Evolutionary conservation across 179 eudicot genomes (phyloP).

Genomic region (Amaranthus tricolor): DNA sequence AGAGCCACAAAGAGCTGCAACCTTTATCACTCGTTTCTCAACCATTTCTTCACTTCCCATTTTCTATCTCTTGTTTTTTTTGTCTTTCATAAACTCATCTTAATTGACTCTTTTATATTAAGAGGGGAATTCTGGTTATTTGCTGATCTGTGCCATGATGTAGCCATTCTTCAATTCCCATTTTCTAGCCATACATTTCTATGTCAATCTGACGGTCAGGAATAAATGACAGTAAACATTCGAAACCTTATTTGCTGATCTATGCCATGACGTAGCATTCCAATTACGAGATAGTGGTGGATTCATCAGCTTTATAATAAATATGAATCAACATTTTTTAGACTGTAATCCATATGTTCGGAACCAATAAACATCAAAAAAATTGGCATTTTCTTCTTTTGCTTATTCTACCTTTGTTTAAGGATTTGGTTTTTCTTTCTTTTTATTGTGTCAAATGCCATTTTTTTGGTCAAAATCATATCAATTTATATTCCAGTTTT

Average conservation of each 20-base stretch:
- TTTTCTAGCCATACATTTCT: conserved; percentile 1
- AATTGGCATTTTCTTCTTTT: no score
- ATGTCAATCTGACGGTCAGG: background rate
- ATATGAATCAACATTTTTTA: no score
- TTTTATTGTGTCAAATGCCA: no score
- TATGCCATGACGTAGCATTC: conserved; percentile 19
- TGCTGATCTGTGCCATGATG: background rate
- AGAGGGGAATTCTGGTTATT: background rate
- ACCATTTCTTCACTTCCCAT: conserved; percentile 17
- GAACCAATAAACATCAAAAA: no score
- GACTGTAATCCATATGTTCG: no score
- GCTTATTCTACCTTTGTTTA: no score
- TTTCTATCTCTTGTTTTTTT: background rate
- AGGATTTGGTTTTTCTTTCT: no score
- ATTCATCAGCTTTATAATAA: no score
- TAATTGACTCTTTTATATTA: background rate
- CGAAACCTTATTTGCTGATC: conserved; percentile 12
- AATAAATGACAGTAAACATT: background rate
- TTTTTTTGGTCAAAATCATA: no score
- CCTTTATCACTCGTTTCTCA: conserved; percentile 24
- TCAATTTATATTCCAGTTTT: no score
- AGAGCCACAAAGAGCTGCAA: conserved; percentile 44
- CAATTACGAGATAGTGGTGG: background rate
- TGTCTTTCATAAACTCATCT: background rate
- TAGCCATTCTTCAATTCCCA: no score